These are phyloP conservation scores for Skeletonema grethae DNA, from an alignment of 108 stramenopile species.

Conservation along the genomic window DNA sequence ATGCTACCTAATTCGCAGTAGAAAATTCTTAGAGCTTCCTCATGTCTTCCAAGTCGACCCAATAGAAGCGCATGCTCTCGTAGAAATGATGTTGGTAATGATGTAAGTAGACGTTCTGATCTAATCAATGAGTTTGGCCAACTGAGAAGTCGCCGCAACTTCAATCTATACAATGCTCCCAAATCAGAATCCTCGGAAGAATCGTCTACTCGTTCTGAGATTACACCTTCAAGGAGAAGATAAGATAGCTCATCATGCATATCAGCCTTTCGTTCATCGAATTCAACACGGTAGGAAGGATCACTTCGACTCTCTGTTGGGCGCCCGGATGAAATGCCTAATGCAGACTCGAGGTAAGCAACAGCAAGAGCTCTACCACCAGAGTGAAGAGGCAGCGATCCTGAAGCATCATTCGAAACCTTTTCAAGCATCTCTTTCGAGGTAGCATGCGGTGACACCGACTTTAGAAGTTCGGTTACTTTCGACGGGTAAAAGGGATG, in stretches of 20 bases:
- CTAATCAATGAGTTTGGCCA: conserved; percentile 77
- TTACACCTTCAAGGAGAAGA: conserved; percentile 84
- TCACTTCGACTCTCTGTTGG: conserved; percentile 49
- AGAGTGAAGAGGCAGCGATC: conserved; percentile 68
- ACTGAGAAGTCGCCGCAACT: conserved; percentile 72
- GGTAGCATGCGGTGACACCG: conserved; percentile 31
- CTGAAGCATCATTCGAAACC: conserved; percentile 1
- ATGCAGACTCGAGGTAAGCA: conserved; percentile 79
- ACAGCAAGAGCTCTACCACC: conserved; percentile 78
- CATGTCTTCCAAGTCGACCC: conserved; percentile 84
- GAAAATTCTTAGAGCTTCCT: conserved; percentile 84
- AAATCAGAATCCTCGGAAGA: conserved; percentile 59
- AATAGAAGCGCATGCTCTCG: conserved; percentile 82
- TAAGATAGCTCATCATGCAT: conserved; percentile 87
- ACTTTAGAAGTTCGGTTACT: conserved; percentile 80
- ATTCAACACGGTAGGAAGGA: conserved; percentile 34
- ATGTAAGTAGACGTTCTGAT: conserved; percentile 69
- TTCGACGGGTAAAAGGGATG: conserved; percentile 60
- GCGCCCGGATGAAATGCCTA: conserved; percentile 80
- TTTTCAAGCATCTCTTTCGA: neutral
- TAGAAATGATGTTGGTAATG: conserved; percentile 79
- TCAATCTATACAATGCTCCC: conserved; percentile 73
- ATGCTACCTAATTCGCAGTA: conserved; percentile 75
- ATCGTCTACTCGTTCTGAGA: conserved; percentile 79
- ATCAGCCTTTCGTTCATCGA: conserved; percentile 61